Base-by-base conservation (phyloP, 1,284 basidiomycete species). In the Hypsizygus ulmarius region DNA sequence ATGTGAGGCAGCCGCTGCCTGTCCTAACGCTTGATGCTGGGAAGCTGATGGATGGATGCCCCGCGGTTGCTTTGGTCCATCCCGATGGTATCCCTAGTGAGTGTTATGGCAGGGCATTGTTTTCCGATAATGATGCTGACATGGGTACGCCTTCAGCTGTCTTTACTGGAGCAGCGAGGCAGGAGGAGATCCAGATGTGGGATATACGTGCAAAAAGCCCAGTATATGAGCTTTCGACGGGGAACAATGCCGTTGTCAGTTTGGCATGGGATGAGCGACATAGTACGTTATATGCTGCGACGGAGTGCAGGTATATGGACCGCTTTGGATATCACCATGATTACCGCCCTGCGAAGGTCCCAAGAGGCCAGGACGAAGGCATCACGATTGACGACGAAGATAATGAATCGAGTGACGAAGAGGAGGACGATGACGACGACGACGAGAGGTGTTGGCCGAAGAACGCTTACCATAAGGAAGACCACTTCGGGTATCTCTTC, bases 161-260 rank as follows among this genome's bases (percentile, higher is more conserved):
- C 0, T 63, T 70, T 56, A 64, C 63, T 3, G 70, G 66, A 0
- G 53, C 61, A 8, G 42, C 47, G 3, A 40, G 44, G 9, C 57
- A 44, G 15, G 57, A 72, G 45, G 49, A 56, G 10, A 60, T 72
- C 52, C 64, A 61, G 28, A 37, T 68, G 18, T 72, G 71, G 71
- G 71, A 74, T 49, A 48, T 70, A 11, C 66, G 71, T 21, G 66
- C 65, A 0, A 55, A 55, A 7, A 55, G 56, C 7, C 41, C 56
- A 3, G 58, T 71, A 11, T 73, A 71, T 60, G 69, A 72, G 49
- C 61, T 74, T 12, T 54, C 62, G 6, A 73, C 70, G 1, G 71
- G 71, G 6, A 74, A 74, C 54, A 72, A 64, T 49, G 49, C 50
- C 1, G 69, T 73, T 3, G 35, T 25, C 5, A 53, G 56, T 15